phyloP scores from a whole-genome alignment of 331 rosid species.

The Prunus yedoensis region DNA sequence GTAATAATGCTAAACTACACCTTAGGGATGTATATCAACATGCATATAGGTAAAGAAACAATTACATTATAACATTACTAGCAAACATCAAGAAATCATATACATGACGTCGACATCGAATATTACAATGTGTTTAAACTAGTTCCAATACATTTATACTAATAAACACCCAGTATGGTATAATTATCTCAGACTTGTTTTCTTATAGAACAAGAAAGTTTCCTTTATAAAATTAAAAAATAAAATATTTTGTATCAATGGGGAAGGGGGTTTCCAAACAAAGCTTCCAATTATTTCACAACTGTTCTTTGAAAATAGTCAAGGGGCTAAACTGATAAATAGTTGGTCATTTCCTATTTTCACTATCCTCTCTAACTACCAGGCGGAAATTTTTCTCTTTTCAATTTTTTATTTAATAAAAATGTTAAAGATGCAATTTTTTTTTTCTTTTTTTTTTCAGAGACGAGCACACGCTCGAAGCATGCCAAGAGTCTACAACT shows the following conservation, averaged over 20 bases:
- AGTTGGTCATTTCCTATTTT: background rate
- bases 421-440: background rate
- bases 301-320: background rate
- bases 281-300: background rate
- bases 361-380: background rate
- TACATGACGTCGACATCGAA: too few species aligned
- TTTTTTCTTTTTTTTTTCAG: too few species aligned
- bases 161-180: too few species aligned
- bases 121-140: background rate
- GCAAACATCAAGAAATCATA: background rate
- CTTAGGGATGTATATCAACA: background rate
- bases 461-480: background rate
- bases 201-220: too few species aligned
- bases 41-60: background rate
- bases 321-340: background rate
- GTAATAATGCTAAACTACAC: too few species aligned
- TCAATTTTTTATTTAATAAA: background rate
- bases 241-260: too few species aligned
- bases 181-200: background rate
- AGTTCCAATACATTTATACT: background rate
- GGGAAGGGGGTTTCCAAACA: too few species aligned
- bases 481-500: background rate
- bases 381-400: background rate
- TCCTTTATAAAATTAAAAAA: too few species aligned
- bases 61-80: background rate